phyloP scores from a whole-genome alignment of 352 stramenopile species.

The Phytopythium mirpurense region DNA sequence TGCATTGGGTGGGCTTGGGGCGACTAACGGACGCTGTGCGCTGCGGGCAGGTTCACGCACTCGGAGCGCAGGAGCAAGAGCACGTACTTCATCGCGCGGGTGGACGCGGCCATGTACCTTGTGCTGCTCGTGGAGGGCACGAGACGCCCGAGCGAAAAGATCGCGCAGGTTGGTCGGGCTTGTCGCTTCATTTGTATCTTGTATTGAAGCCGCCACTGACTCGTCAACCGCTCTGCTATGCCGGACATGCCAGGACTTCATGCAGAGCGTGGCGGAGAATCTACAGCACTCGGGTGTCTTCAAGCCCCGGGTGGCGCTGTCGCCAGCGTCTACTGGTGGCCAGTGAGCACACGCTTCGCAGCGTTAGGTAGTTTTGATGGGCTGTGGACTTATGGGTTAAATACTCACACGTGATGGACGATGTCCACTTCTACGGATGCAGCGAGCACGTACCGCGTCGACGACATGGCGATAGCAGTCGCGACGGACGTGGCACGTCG shows the following conservation, averaged over 20 bases:
- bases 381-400: background rate
- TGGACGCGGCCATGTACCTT: conserved; percentile 73
- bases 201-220: background rate
- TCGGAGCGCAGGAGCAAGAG: conserved; percentile 58
- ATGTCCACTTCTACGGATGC: background rate
- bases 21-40: background rate
- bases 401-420: background rate
- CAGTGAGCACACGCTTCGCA: background rate
- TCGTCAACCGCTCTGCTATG: background rate
- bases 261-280: conserved; percentile 72
- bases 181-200: background rate
- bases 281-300: conserved; percentile 73
- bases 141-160: conserved; percentile 63
- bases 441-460: background rate
- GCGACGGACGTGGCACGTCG: no score
- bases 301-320: conserved; percentile 17
- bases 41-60: conserved; percentile 44
- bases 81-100: conserved; percentile 68
- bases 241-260: conserved; percentile 51
- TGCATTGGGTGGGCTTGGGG: no score
- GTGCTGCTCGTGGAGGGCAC: conserved; percentile 69
- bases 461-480: no score
- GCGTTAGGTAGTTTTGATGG: background rate
- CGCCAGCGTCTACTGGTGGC: conserved; percentile 8
- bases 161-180: conserved; percentile 28